Conservation (phyloP, 2,329 filamentous ascomycete species). For the Lachnellula suecica region DNA sequence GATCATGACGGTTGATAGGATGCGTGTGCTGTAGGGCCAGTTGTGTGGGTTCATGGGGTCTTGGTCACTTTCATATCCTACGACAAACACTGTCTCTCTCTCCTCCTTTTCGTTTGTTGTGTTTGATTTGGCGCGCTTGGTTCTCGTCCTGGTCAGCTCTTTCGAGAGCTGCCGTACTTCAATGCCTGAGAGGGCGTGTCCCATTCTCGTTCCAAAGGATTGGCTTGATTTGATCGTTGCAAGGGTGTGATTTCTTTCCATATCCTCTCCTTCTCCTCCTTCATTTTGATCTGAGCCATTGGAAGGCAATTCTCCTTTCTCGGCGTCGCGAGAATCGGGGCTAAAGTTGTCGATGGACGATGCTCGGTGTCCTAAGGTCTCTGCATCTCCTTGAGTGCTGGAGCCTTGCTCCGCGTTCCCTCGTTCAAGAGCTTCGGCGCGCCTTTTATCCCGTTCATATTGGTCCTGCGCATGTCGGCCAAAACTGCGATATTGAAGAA, state of each 20-base stretch:
- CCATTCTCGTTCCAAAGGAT: conserved; percentile 22
- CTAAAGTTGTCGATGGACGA: conserved; percentile 16
- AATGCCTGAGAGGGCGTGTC: conserved; percentile 19
- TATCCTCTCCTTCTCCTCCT: conserved; percentile 2
- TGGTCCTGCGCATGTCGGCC: conserved; percentile 14
- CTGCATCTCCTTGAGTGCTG: background rate
- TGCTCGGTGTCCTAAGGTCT: conserved; percentile 5
- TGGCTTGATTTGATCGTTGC: conserved; percentile 5
- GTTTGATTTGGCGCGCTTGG: background rate
- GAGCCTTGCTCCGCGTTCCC: conserved; percentile 18
- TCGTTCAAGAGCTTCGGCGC: conserved; percentile 19
- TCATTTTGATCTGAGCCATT: background rate
- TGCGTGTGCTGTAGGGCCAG: conserved; percentile 34
- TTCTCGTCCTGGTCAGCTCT: conserved; percentile 17
- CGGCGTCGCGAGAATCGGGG: conserved; percentile 15
- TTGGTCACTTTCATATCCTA: conserved; percentile 38
- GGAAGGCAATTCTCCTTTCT: conserved; percentile 15
- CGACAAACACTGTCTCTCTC: conserved; percentile 36
- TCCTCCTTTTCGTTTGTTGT: conserved; percentile 4
- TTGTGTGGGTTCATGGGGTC: conserved; percentile 41
- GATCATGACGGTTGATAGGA: conserved; percentile 42
- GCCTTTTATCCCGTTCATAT: conserved; percentile 21
- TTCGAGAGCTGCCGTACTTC: conserved; percentile 21
- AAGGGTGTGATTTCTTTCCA: conserved; percentile 6
- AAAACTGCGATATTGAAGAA: conserved; percentile 21